Conservation (phyloP, 2,329 filamentous ascomycete genomes). For the Penicillium sp. region DNA sequence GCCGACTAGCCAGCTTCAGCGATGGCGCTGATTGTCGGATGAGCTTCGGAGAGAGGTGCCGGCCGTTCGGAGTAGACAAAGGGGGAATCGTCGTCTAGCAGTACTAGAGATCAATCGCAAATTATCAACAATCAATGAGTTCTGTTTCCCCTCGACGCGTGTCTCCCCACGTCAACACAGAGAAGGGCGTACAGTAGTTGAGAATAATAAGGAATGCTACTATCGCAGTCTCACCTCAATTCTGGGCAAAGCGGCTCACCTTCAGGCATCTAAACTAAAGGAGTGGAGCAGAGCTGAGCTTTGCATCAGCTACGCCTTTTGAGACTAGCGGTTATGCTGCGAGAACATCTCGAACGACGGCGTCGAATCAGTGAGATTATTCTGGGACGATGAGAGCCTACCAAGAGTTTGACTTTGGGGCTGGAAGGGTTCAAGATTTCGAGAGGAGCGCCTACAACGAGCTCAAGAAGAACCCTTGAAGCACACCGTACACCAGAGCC, state of each 20-base stretch:
- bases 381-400: not conserved
- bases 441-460: not conserved
- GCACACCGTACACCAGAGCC: not conserved
- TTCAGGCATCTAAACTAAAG: not conserved
- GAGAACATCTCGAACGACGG: not conserved
- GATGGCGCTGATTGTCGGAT: not conserved
- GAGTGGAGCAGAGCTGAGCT: slow-evolving; percentile 2
- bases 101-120: not conserved
- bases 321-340: not conserved
- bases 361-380: not conserved
- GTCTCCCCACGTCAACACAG: not conserved
- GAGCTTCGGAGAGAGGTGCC: not conserved
- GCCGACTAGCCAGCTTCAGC: not conserved
- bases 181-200: not conserved
- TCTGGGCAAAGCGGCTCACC: not conserved
- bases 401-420: not conserved
- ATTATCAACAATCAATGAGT: not conserved
- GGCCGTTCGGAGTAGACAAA: not conserved
- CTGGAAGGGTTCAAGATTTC: not conserved
- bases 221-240: not conserved
- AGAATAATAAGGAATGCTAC: not conserved
- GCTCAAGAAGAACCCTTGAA: not conserved
- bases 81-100: not conserved
- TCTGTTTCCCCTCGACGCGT: not conserved
- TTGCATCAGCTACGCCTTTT: slow-evolving; percentile 6